Evolutionary conservation across 2,329 filamentous ascomycete genomes (phyloP), one percentile per base, ranked within the genome.

Genomic region (Ophiostoma sp.): DNA sequence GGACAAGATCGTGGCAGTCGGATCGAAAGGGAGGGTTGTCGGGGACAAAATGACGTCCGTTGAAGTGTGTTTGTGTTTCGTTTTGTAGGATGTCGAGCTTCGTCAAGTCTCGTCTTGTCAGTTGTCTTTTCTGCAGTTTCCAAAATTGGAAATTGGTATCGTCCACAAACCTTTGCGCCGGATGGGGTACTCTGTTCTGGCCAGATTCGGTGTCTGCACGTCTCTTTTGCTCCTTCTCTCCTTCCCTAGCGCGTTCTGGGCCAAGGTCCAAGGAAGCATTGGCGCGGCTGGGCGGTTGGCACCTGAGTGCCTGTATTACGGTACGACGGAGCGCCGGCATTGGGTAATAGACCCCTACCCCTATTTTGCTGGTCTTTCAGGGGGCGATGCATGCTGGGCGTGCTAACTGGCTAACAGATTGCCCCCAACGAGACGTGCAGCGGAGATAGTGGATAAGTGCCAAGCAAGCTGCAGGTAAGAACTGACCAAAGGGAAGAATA

Each of bases 381-480:
- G 59, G 59, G 61, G 61, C 33, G 50, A 28, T 15, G 19, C 22
- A 22, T 5, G 61, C n/a, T 45, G 3, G 36, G 19, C 3, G n/a
- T 17, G 8, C 36, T n/a, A n/a, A n/a, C n/a, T n/a, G n/a, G 36
- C 36, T 64, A 64, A 64, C 61, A 45, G 36, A 25, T 25, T 25
- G n/a, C 61, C 61, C 25, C 61, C 59, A 64, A 64, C 61, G 39
- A 36, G n/a, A 45, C 7, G 11, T 17, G 36, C 33, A 63, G 22
- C n/a, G 61, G 36, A 64, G 36, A 42, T 28, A 28, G 61, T 64
- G 61, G 36, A 64, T 45, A 28, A 25, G 11, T 11, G 33, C 61
- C 61, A 64, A 64, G 61, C 19, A 64, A 28, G 61, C 61, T 45
- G 36, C 45, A 64, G 36, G 61, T 45, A 64, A 64, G 61, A 64